phyloP scores from a whole-genome alignment of 2,329 filamentous ascomycete species.

The Aspergillus fumigatiaffinis region DNA sequence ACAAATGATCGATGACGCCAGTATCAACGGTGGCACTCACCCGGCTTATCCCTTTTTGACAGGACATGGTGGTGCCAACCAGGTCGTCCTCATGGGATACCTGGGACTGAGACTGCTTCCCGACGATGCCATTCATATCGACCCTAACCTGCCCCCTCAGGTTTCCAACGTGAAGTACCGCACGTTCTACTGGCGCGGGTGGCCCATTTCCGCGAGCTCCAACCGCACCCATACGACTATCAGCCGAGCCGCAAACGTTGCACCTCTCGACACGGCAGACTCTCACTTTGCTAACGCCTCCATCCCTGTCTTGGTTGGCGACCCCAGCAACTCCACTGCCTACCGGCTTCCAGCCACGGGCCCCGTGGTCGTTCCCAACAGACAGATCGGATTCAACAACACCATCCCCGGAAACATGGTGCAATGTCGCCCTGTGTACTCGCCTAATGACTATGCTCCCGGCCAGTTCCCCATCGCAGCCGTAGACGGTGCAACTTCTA shows the following conservation, averaged over 20 bases:
- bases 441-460: constrained; percentile 47
- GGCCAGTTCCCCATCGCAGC: constrained; percentile 68
- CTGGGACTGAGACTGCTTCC: constrained; percentile 60
- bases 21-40: constrained; percentile 61
- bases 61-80: constrained; percentile 65
- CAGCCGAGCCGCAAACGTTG: constrained; percentile 46
- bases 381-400: constrained; percentile 51
- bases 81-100: constrained; percentile 65
- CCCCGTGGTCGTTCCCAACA: constrained; percentile 55
- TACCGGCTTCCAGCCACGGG: constrained; percentile 49
- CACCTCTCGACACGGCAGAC: constrained; percentile 51
- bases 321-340: constrained; percentile 36
- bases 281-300: constrained; percentile 48
- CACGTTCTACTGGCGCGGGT: constrained; percentile 64
- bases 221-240: constrained; percentile 64
- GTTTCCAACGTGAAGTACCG: constrained; percentile 58
- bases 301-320: constrained; percentile 58
- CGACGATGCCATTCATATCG: constrained; percentile 56
- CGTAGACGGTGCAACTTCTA: constrained; percentile 63
- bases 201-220: constrained; percentile 57
- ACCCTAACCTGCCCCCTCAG: constrained; percentile 63
- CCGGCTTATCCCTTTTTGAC: constrained; percentile 69
- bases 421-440: constrained; percentile 58
- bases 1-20: constrained; percentile 59
- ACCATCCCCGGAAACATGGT: constrained; percentile 59